Conservation (phyloP, 2,329 filamentous ascomycete species). For the Scytalidium lignicola region DNA sequence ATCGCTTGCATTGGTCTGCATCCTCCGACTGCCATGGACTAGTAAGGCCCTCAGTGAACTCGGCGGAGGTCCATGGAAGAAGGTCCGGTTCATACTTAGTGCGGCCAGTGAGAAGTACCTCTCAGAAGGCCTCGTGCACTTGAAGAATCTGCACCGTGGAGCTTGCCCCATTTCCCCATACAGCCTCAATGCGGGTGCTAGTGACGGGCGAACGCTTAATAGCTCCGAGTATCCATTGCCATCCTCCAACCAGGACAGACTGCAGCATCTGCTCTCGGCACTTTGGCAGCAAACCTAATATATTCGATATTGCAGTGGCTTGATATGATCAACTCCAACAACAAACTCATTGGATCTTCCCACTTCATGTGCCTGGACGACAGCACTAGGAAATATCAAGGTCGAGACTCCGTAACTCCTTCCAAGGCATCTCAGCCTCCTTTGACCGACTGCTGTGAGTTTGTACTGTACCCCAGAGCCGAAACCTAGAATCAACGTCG, state of each 20-base stretch:
- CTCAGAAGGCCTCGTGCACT: background rate
- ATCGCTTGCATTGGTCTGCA: too few species aligned
- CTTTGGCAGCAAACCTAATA: background rate
- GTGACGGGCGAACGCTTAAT: background rate
- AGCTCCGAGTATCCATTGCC: background rate
- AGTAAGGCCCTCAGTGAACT: background rate
- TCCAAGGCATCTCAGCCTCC: too few species aligned
- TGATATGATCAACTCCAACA: background rate
- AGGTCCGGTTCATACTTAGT: background rate
- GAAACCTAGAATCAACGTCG: background rate
- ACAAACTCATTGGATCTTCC: background rate
- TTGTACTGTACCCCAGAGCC: background rate
- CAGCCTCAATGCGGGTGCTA: background rate
- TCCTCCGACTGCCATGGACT: too few species aligned
- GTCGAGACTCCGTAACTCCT: background rate
- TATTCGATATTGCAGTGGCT: background rate
- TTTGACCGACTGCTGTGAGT: background rate
- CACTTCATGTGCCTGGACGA: background rate
- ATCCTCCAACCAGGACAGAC: background rate
- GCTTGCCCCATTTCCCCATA: background rate
- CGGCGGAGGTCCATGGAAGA: background rate
- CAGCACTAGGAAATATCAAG: background rate
- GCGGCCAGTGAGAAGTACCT: background rate
- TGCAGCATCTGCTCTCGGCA: background rate
- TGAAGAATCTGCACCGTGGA: background rate